Evolutionary conservation across 768 basidiomycete species (phyloP).

Genomic region (Pulveroboletus sp.): DNA sequence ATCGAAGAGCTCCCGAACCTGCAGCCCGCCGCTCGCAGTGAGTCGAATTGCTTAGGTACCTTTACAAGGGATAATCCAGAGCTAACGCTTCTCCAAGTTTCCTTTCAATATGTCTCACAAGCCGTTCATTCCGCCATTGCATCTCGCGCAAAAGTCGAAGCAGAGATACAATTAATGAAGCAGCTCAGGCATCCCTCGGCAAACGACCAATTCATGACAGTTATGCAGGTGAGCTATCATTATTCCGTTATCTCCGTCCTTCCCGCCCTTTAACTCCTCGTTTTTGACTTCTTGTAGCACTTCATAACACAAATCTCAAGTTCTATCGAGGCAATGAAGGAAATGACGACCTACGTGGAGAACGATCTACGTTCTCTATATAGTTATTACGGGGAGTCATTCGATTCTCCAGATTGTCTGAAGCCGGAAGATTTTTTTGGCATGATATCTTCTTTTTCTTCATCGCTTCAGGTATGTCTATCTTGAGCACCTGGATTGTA

Average conservation of each 20-base stretch:
- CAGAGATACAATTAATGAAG: constrained; percentile 47
- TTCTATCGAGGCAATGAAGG: constrained; percentile 60
- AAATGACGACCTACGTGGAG: constrained; percentile 53
- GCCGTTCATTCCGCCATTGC: constrained; percentile 52
- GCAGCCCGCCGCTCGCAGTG: constrained; percentile 80
- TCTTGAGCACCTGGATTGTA: neutral
- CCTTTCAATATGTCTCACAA: constrained; percentile 59
- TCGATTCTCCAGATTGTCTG: constrained; percentile 54
- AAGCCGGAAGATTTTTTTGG: constrained; percentile 85
- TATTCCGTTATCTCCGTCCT: neutral
- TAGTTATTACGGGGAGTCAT: constrained; percentile 73
- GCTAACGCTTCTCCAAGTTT: constrained; percentile 45
- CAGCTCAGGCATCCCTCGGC: constrained; percentile 27
- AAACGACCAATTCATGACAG: constrained; percentile 57
- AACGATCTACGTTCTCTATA: constrained; percentile 57
- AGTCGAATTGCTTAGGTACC: neutral
- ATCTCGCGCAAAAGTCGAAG: constrained; percentile 53
- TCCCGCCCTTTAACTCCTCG: neutral
- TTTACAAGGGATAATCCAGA: neutral
- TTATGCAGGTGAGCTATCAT: constrained; percentile 58
- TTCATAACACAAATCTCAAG: constrained; percentile 36
- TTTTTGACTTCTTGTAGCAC: constrained; percentile 16
- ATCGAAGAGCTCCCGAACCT: constrained; percentile 77
- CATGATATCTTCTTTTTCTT: constrained; percentile 68
- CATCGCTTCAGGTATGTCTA: constrained; percentile 55